phyloP scores from a whole-genome alignment of 2,329 filamentous ascomycete genomes.

The Orbilia blumenaviensis region DNA sequence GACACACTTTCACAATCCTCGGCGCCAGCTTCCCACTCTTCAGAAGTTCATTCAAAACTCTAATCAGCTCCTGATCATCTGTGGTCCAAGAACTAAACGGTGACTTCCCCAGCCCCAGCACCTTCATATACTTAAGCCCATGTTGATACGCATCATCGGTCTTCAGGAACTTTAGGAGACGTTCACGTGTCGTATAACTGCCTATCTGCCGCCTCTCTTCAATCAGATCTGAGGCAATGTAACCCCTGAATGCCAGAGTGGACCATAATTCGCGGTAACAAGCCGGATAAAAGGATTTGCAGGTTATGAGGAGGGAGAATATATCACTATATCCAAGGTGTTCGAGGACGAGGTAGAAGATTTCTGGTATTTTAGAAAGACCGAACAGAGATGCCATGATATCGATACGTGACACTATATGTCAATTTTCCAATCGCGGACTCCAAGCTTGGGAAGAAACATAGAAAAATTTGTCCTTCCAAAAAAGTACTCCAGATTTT shows the following conservation, averaged over 20 bases:
- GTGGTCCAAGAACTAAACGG: background rate
- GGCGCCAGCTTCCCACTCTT: slow-evolving; percentile 8
- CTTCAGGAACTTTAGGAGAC: background rate
- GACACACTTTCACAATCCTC: background rate
- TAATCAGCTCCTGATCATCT: background rate
- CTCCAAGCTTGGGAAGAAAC: background rate
- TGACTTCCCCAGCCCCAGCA: background rate
- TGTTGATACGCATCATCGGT: background rate
- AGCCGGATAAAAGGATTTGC: slow-evolving; percentile 11
- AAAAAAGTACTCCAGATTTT: too few species aligned
- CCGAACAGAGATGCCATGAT: background rate
- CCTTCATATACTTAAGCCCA: background rate
- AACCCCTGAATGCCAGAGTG: background rate
- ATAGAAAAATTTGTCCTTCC: too few species aligned
- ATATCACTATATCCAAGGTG: background rate
- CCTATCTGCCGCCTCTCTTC: too few species aligned
- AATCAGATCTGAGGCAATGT: too few species aligned
- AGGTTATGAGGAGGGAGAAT: slow-evolving; percentile 1
- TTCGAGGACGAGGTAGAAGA: slow-evolving; percentile 6
- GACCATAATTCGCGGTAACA: slow-evolving; percentile 13
- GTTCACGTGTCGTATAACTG: too few species aligned
- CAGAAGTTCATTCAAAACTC: background rate
- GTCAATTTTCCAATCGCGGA: background rate
- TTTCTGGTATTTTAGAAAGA: slow-evolving; percentile 5
- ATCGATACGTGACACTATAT: background rate